phyloP scores from a whole-genome alignment of 805 yeast species.

The Hanseniaspora mollemarum region DNA sequence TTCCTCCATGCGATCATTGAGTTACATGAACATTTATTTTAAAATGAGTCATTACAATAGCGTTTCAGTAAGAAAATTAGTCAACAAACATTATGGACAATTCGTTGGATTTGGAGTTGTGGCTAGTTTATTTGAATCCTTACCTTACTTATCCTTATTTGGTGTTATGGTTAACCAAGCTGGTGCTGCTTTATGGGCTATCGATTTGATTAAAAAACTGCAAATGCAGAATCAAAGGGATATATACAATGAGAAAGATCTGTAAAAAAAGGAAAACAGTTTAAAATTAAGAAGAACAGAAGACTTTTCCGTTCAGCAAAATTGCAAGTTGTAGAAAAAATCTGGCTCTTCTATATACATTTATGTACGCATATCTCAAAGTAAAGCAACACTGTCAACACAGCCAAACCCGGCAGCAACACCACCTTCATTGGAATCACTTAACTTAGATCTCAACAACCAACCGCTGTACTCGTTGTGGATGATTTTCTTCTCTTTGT shows the following conservation, averaged over 20 bases:
- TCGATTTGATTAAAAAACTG: conserved; percentile 28
- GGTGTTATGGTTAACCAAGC: conserved; percentile 48
- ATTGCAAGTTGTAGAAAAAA: too few relatives aligned
- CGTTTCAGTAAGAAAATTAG: conserved; percentile 28
- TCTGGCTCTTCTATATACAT: conserved; percentile 5
- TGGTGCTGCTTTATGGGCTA: conserved; percentile 60
- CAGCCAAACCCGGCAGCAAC: conserved; percentile 99
- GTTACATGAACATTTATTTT: conserved; percentile 25
- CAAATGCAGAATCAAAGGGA: too few relatives aligned
- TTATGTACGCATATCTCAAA: conserved; percentile 1
- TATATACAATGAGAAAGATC: too few relatives aligned
- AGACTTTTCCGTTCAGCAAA: too few relatives aligned
- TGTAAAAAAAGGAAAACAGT: too few relatives aligned
- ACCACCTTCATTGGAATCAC: conserved; percentile 89
- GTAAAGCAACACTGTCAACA: conserved; percentile 66
- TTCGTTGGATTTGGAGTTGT: conserved; percentile 43
- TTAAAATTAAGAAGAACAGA: too few relatives aligned
- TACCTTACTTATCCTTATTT: conserved; percentile 44
- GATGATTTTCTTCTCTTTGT: conserved; percentile 39
- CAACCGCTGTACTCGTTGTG: conserved; percentile 69
- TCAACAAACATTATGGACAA: conserved; percentile 30
- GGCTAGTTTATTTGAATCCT: conserved; percentile 40
- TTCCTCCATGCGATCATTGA: conserved; percentile 25
- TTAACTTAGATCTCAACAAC: conserved; percentile 78
- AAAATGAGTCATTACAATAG: conserved; percentile 28